These are phyloP conservation scores for Yamadazyma mexicana DNA, from an alignment of 1,139 yeast species.

Conservation along the genomic window DNA sequence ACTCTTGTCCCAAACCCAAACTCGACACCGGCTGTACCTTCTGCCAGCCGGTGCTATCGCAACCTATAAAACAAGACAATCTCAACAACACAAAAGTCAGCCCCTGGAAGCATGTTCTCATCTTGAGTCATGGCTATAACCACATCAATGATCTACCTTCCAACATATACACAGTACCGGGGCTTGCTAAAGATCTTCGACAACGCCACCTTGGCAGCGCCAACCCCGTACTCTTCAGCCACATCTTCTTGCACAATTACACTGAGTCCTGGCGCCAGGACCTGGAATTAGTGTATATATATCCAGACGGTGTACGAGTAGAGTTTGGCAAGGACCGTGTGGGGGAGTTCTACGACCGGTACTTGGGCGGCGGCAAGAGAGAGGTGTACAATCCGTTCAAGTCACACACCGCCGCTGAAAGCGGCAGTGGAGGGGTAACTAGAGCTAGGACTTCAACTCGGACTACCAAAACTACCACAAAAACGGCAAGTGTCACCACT, in stretches of 20 bases:
- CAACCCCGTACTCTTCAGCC: conserved; percentile 52
- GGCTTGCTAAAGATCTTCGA: conserved; percentile 12
- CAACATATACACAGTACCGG: conserved; percentile 50
- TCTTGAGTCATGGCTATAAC: conserved; percentile 41
- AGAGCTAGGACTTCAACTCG: too few relatives aligned
- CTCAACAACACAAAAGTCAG: conserved; percentile 49
- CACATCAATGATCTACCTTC: conserved; percentile 53
- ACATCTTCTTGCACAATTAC: conserved; percentile 24
- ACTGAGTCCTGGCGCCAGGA: not conserved
- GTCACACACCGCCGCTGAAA: not conserved
- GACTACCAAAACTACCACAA: too few relatives aligned
- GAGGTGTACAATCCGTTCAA: conserved; percentile 35
- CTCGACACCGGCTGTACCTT: conserved; percentile 64
- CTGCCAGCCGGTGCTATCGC: conserved; percentile 52
- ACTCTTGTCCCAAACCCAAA: conserved; percentile 50
- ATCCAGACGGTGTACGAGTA: conserved; percentile 54
- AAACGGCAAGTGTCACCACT: too few relatives aligned
- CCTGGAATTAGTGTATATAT: conserved; percentile 40
- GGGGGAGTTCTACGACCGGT: conserved; percentile 42
- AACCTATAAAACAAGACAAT: conserved; percentile 42
- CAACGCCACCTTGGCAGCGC: conserved; percentile 19
- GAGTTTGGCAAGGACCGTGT: conserved; percentile 32
- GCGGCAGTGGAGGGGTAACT: too few relatives aligned
- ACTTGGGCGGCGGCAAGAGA: conserved; percentile 18
- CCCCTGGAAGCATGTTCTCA: conserved; percentile 57